These are phyloP conservation scores for Rhododendron griersonianum DNA, from an alignment of 148 eudicot species.

Conservation along the genomic window DNA sequence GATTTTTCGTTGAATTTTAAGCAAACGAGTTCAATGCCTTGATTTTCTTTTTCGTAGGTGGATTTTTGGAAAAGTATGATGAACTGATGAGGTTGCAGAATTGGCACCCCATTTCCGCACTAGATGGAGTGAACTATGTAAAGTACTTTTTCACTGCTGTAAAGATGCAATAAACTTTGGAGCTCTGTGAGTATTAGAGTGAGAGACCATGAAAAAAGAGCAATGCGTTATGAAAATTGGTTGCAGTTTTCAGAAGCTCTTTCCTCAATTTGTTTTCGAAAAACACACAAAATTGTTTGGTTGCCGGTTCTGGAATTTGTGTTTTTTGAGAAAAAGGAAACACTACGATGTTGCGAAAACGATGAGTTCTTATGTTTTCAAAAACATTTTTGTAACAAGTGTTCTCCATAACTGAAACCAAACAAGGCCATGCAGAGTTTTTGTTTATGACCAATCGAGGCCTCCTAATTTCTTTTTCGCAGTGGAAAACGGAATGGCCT, in stretches of 20 bases:
- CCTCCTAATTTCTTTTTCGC: background rate
- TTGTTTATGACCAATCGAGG: background rate
- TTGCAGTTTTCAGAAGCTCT: background rate
- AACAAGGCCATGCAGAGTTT: background rate
- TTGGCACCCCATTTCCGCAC: background rate
- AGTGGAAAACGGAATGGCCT: background rate
- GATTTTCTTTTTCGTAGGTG: background rate
- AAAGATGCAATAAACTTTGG: background rate
- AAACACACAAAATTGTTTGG: background rate
- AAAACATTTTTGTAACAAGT: background rate
- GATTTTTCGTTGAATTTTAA: background rate
- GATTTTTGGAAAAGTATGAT: background rate
- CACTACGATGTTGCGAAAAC: background rate
- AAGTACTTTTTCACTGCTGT: background rate
- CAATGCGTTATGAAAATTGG: background rate
- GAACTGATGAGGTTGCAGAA: background rate
- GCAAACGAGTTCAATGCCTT: background rate
- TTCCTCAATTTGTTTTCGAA: background rate
- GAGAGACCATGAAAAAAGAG: background rate
- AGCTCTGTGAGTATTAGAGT: background rate
- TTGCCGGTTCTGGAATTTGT: background rate
- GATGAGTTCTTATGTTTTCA: background rate
- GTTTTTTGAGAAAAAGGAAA: background rate
- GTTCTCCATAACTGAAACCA: background rate
- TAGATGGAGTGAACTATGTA: background rate